phyloP scores from a whole-genome alignment of 805 yeast species.

The Zygotorulaspora sp. region DNA sequence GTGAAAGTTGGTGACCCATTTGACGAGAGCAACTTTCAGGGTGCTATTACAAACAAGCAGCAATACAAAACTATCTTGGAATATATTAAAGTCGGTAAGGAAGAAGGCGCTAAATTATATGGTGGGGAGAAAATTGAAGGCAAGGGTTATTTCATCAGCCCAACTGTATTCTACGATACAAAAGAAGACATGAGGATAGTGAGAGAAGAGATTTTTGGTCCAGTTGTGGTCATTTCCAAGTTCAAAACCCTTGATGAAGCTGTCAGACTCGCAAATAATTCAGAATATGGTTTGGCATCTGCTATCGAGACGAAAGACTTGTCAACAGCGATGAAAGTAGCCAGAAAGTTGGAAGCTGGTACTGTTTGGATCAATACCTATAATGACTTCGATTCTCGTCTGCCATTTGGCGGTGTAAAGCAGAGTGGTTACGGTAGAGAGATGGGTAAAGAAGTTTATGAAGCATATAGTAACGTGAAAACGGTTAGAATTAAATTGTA shows the following conservation, averaged over 20 bases:
- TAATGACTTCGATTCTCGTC: constrained; percentile 68
- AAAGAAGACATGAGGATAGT: constrained; percentile 57
- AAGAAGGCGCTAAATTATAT: constrained; percentile 62
- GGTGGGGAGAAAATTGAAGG: constrained; percentile 66
- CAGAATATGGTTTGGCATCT: constrained; percentile 76
- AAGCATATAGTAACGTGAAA: constrained; percentile 69
- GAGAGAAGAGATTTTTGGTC: constrained; percentile 75
- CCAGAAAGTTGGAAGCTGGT: constrained; percentile 66
- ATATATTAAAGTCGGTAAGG: constrained; percentile 62
- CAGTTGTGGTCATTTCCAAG: constrained; percentile 67
- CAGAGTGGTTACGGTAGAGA: constrained; percentile 83
- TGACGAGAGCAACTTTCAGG: constrained; percentile 62
- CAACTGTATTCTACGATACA: constrained; percentile 71
- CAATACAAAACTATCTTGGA: constrained; percentile 67
- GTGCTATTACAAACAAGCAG: constrained; percentile 69
- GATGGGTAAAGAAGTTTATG: constrained; percentile 76
- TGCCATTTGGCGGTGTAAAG: constrained; percentile 80
- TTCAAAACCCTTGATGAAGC: constrained; percentile 66
- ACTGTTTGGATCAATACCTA: constrained; percentile 78
- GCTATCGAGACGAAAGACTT: constrained; percentile 67
- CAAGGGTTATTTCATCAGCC: constrained; percentile 68
- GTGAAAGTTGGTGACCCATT: constrained; percentile 74
- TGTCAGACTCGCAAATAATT: constrained; percentile 59
- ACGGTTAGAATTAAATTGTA: constrained; percentile 58
- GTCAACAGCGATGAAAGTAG: constrained; percentile 57